Evolutionary conservation across 306 rosid genomes (phyloP).

Genomic region (Dryas drummondii): DNA sequence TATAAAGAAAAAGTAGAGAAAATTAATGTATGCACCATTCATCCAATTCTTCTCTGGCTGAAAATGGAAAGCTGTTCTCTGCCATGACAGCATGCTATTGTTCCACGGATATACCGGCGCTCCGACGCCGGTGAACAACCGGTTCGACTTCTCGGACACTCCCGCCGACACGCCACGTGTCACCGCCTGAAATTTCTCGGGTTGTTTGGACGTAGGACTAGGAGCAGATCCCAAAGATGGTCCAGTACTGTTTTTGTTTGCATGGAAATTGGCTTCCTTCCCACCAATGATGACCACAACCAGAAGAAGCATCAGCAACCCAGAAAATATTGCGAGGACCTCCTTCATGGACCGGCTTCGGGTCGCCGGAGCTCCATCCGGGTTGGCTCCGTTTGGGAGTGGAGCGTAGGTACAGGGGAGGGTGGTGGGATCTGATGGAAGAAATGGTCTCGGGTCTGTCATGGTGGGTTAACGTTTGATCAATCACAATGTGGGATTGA

Average conservation of each 20-base stretch:
- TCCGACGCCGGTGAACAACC: slow-evolving; percentile 9
- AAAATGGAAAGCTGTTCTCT: slow-evolving; percentile 83
- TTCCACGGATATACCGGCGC: slow-evolving; percentile 58
- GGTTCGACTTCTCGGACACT: slow-evolving; percentile 65
- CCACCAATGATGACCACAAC: slow-evolving; percentile 35
- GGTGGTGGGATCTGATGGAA: slow-evolving; percentile 5
- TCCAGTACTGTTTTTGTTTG: not conserved
- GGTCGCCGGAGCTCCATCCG: not conserved
- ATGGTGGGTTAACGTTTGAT: not conserved
- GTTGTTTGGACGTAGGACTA: not conserved
- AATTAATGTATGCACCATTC: slow-evolving; percentile 54
- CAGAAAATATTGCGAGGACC: slow-evolving; percentile 29
- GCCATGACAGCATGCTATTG: slow-evolving; percentile 79
- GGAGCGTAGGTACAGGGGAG: slow-evolving; percentile 44
- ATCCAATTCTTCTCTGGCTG: slow-evolving; percentile 93
- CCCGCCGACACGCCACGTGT: slow-evolving; percentile 65
- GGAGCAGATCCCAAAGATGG: not conserved
- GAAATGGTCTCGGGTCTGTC: slow-evolving; percentile 32
- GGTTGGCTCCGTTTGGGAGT: slow-evolving; percentile 30
- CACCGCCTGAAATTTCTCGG: slow-evolving; percentile 18
- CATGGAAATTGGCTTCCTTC: not conserved
- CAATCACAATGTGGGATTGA: too few relatives aligned
- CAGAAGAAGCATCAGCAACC: slow-evolving; percentile 39
- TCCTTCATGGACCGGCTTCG: slow-evolving; percentile 27
- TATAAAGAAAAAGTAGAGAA: not conserved